Evolutionary conservation across 208 protist species (phyloP).

Genomic region (Trypanosoma rangeli): DNA sequence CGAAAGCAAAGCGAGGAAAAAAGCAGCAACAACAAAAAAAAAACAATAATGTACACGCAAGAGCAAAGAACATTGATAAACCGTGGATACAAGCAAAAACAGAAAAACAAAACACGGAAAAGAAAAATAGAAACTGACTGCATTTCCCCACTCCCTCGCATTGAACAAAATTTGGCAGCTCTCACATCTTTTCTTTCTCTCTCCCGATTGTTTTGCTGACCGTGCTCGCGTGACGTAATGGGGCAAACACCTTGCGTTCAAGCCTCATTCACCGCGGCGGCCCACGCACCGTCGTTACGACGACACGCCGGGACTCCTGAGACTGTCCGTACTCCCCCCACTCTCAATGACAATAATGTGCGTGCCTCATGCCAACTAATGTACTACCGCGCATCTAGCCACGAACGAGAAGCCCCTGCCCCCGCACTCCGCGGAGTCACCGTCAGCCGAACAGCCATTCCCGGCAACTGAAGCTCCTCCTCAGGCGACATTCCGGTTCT

Average conservation of each 20-base stretch:
- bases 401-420: background rate
- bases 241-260: background rate
- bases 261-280: background rate
- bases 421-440: background rate
- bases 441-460: background rate
- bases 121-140: conserved; percentile 2
- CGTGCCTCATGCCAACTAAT: background rate
- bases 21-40: too few relatives aligned
- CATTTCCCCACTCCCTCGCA: background rate
- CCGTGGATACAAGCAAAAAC: background rate
- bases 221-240: background rate
- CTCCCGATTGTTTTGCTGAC: background rate
- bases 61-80: too few relatives aligned
- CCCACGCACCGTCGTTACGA: too few relatives aligned
- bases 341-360: background rate
- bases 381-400: background rate
- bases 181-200: conserved; percentile 7
- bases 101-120: conserved; percentile 4
- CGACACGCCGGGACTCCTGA: background rate
- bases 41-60: too few relatives aligned
- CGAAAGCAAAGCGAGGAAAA: too few relatives aligned
- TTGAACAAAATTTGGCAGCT: background rate
- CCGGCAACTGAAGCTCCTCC: background rate
- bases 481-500: background rate
- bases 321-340: background rate